Base-by-base conservation (phyloP, 305 asterid genomes). In the Monarda citriodora region DNA sequence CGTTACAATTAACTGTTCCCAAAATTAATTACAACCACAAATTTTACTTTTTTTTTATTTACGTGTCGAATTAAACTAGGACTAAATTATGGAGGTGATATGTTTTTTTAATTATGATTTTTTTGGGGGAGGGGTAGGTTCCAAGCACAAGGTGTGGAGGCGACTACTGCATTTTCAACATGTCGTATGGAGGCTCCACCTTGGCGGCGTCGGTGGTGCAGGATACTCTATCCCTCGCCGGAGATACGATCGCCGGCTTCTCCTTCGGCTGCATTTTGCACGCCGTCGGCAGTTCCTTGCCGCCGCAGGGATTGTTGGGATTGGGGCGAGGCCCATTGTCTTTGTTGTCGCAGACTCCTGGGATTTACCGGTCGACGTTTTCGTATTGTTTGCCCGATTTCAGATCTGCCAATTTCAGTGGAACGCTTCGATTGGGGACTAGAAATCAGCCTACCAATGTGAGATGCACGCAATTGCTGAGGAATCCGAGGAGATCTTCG, bases 381-480 rank as follows among this genome's bases (percentile, higher is more conserved):
- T 92, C 98, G 5, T 92, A 88, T 55, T 92, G 98, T 78, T 74
- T 92, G 68, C 98, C 98, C 21, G 75, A 81, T 67, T 86, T 75
- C 76, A 78, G 77, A 47, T 74, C 95, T 0, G 63, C 65, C 25
- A 82, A 74, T 32, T 88, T 81, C 58, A 58, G 82, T 9, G 98
- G 98, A 4, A 76, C 95, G 0, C 73, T 91, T 10, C 72, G 82
- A 58, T 58, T 92, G 36, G 98, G 98, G 15, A 82, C 89, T 13
- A 53, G 42, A n/a, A 69, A 79, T 51, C 97, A 92, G 78, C 98
- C 98, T 58, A 40, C 14, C 21, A 77, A 58, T n/a, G 80, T 86
- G 23, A 84, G 78, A 49, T 73, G 71, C 20, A 89, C 91, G 14
- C 93, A 9, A 54, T 61, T 89, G 68, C 73, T 89, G 4, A 86